A percentile compares a stretch with the other conserved stretches of the same genome.
These are phyloP conservation scores for Sequoia sempervirens DNA, from an alignment of 75 land plant species.

Conservation along the genomic window DNA sequence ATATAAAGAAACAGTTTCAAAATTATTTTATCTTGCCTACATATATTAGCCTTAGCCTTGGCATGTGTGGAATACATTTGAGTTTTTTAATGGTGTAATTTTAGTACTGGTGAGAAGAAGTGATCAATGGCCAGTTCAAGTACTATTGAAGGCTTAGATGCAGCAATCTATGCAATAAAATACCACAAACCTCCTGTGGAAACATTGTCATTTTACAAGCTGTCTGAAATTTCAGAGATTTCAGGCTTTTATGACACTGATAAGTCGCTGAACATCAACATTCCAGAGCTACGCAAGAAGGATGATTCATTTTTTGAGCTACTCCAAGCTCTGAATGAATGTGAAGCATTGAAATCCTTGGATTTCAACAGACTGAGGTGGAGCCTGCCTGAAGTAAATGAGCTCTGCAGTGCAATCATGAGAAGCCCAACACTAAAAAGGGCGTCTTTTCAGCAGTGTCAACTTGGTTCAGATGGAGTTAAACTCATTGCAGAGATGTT, in stretches of 20 bases:
- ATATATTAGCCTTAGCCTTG: neutral
- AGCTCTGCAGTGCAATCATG: slow-evolving; percentile 29
- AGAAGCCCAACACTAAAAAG: slow-evolving; percentile 32
- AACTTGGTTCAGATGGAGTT: slow-evolving; percentile 33
- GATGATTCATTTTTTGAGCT: slow-evolving; percentile 21
- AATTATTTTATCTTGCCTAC: neutral
- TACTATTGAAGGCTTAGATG: neutral
- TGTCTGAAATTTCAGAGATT: slow-evolving; percentile 5
- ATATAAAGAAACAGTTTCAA: neutral
- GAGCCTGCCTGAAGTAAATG: slow-evolving; percentile 24
- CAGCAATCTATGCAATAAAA: slow-evolving; percentile 8
- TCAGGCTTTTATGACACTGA: slow-evolving; percentile 41
- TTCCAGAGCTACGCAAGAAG: slow-evolving; percentile 16
- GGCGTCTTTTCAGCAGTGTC: slow-evolving; percentile 34
- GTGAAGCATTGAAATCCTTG: slow-evolving; percentile 18
- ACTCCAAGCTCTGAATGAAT: slow-evolving; percentile 9
- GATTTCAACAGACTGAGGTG: slow-evolving; percentile 51
- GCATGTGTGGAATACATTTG: neutral
- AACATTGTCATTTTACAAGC: slow-evolving; percentile 7
- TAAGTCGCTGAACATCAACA: slow-evolving; percentile 39
- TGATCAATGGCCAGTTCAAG: slow-evolving; percentile 2
- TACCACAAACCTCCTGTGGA: neutral
- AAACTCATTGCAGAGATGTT: slow-evolving; percentile 39
- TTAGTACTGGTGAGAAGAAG: neutral
- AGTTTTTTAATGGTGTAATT: neutral